phyloP scores from a whole-genome alignment of 306 rosid species.

The Prunus kanzakura region DNA sequence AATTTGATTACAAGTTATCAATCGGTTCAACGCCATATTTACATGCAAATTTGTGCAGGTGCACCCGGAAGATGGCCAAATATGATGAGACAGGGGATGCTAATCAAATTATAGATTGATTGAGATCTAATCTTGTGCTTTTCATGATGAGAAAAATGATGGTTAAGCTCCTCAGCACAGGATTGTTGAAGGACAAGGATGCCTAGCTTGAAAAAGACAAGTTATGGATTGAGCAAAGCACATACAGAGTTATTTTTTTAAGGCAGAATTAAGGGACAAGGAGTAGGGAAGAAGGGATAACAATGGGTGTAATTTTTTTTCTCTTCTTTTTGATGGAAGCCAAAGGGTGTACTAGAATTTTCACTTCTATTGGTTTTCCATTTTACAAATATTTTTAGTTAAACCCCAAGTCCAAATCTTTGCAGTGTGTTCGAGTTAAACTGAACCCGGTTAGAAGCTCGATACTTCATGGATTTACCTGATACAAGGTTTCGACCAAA shows the following conservation, averaged over 20 bases:
- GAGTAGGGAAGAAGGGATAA: neutral
- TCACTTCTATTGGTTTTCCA: neutral
- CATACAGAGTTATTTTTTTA: neutral
- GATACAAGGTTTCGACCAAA: neutral
- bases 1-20: neutral
- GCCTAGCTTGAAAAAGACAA: neutral
- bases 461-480: neutral
- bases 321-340: neutral
- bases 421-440: neutral
- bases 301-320: neutral
- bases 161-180: constrained; percentile 10
- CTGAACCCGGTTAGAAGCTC: neutral
- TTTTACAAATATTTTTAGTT: neutral
- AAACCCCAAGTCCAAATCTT: neutral
- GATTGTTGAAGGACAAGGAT: constrained; percentile 5
- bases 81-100: constrained; percentile 12
- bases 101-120: constrained; percentile 18
- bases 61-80: constrained; percentile 27
- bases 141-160: neutral
- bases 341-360: neutral
- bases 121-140: constrained; percentile 17
- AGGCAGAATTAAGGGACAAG: neutral
- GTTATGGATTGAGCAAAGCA: neutral
- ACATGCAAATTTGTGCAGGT: constrained; percentile 32
- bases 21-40: neutral